phyloP scores from a whole-genome alignment of 805 yeast genomes.

The Candida oleophila region DNA sequence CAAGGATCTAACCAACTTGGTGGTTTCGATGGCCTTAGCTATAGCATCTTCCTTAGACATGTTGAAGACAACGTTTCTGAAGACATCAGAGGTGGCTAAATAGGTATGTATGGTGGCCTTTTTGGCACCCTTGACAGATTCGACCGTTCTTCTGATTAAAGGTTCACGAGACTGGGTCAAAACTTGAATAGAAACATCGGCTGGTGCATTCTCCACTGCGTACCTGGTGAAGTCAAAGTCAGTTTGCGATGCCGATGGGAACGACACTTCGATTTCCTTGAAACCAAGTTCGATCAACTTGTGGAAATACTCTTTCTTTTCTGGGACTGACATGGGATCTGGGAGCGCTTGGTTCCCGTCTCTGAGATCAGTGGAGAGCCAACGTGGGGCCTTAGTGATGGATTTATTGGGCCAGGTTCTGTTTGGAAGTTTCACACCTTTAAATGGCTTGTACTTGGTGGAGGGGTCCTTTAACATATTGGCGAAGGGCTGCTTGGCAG shows the following conservation, averaged over 20 bases:
- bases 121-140: constrained; percentile 70
- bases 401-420: constrained; percentile 70
- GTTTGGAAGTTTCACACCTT: constrained; percentile 53
- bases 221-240: constrained; percentile 80
- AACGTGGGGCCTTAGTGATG: constrained; percentile 66
- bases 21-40: constrained; percentile 59
- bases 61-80: constrained; percentile 69
- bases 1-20: constrained; percentile 60
- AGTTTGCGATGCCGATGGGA: constrained; percentile 76
- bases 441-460: constrained; percentile 58
- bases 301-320: constrained; percentile 67
- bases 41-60: constrained; percentile 59
- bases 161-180: constrained; percentile 76
- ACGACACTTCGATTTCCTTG: constrained; percentile 81
- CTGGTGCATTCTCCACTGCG: constrained; percentile 73
- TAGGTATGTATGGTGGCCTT: constrained; percentile 75
- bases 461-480: constrained; percentile 58
- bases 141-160: constrained; percentile 68
- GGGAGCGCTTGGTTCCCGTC: constrained; percentile 86
- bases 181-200: constrained; percentile 74
- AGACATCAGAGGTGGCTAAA: constrained; percentile 72
- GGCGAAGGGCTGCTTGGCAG: constrained; percentile 5
- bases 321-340: constrained; percentile 83
- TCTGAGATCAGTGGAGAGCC: constrained; percentile 81
- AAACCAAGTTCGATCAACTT: constrained; percentile 72